Evolutionary conservation across 148 eudicot species (phyloP), one percentile per base, ranked within the genome.

Genomic region (Simmondsia chinensis): DNA sequence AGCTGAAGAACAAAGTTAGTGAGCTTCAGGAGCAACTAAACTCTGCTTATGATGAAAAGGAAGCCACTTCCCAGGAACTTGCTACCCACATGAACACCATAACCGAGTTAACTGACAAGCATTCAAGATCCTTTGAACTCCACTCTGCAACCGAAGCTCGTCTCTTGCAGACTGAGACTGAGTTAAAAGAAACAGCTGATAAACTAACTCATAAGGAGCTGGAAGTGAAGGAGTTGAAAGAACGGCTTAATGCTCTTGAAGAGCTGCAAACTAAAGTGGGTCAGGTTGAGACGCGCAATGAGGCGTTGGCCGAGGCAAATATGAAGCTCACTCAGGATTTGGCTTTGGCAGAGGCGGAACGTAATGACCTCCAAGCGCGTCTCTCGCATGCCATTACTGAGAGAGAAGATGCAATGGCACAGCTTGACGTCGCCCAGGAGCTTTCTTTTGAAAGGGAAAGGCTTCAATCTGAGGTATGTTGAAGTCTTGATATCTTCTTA

Each of bases 381-480:
- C 30, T 82, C 20, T 65, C 86, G 0, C 59, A 50, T 29, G 58
- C 65, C 20, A 40, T 62, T 43, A 19, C 57, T 15, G 88, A 85
- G 65, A 89, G 68, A 60, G 69, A 72, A 34, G 75, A 74, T 13
- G 48, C 69, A 17, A 44, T 66, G 37, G 67, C 72, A 28, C 66
- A 81, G 48, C 62, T 64, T 44, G 20, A 54, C 14, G 33, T 82
- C 52, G 72, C 64, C 35, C 67, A 71, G 20, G 72, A 71, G 63
- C 69, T 85, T 38, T 34, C 64, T 51, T 71, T 83, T 43, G 95
- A 76, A 59, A 69, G 71, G 47, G 65, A 89, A 57, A 72, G 50
- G 44, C 73, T 82, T 30, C 82, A 76, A 51, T 64, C 88, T 25
- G 74, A 82, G 88, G 95, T 85, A n/a, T n/a, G n/a, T n/a, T n/a